Conservation (phyloP, 352 stramenopile species). For the Peronospora tabacina region DNA sequence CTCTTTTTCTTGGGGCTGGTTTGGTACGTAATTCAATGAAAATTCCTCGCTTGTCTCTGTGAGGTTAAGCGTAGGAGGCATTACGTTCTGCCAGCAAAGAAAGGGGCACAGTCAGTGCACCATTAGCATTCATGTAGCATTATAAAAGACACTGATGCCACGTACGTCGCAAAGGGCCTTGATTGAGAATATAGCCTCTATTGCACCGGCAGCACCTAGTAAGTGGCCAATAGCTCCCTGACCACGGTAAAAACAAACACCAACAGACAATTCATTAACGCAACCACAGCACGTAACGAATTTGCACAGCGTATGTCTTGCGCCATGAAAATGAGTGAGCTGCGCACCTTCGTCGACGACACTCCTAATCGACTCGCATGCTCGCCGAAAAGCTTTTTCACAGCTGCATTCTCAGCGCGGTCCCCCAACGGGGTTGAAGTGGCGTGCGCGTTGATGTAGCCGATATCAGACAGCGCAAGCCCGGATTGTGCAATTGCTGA, state of each 20-base stretch:
- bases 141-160: background rate
- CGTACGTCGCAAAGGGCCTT: slow-evolving; percentile 86
- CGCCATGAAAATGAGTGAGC: background rate
- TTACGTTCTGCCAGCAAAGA: slow-evolving; percentile 51
- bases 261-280: background rate
- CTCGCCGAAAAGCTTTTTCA: slow-evolving; percentile 80
- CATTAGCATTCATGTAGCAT: background rate
- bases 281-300: background rate
- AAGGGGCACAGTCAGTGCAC: slow-evolving; percentile 1
- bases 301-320: background rate
- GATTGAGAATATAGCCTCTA: slow-evolving; percentile 94
- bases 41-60: slow-evolving; percentile 62
- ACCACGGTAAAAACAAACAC: background rate
- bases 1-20: slow-evolving; percentile 57
- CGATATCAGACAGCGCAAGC: slow-evolving; percentile 78
- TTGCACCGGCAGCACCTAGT: slow-evolving; percentile 91
- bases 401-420: slow-evolving; percentile 88
- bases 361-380: slow-evolving; percentile 48
- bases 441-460: slow-evolving; percentile 97
- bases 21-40: slow-evolving; percentile 80
- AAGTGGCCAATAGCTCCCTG: slow-evolving; percentile 91
- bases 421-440: slow-evolving; percentile 97
- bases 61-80: slow-evolving; percentile 94
- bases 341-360: slow-evolving; percentile 72
- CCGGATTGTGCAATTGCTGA: slow-evolving; percentile 80